Conservation (phyloP, 768 basidiomycete species). For the Phaffia tasmanica region DNA sequence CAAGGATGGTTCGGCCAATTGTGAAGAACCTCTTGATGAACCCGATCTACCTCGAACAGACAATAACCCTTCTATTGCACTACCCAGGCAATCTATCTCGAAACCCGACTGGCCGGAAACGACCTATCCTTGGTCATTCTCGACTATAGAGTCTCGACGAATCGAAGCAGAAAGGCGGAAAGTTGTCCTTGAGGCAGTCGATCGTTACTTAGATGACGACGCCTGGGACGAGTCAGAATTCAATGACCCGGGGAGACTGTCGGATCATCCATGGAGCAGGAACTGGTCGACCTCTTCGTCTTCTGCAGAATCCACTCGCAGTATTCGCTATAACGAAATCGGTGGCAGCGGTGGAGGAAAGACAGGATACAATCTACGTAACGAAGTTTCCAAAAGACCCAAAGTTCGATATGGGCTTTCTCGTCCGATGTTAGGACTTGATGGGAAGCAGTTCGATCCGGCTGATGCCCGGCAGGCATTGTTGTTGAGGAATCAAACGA, state of each 20-base stretch:
- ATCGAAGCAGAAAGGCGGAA: neutral
- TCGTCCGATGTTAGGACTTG: neutral
- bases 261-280: neutral
- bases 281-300: neutral
- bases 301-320: neutral
- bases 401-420: constrained; percentile 3
- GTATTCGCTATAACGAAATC: neutral
- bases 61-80: neutral
- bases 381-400: neutral
- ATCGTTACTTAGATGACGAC: constrained; percentile 15
- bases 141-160: constrained; percentile 1
- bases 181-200: constrained; percentile 1
- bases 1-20: neutral
- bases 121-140: constrained; percentile 14
- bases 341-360: constrained; percentile 10
- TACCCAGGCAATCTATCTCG: neutral
- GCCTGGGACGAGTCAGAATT: constrained; percentile 12
- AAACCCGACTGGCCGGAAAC: constrained; percentile 22
- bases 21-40: neutral
- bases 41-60: neutral
- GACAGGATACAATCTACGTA: constrained; percentile 4
- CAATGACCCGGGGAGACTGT: neutral
- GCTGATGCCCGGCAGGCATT: constrained; percentile 22
- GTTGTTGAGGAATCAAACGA: constrained; percentile 10
- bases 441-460: constrained; percentile 13